Evolutionary conservation across 495 filamentous ascomycete species (phyloP).

Genomic region (Penicillium silybi): DNA sequence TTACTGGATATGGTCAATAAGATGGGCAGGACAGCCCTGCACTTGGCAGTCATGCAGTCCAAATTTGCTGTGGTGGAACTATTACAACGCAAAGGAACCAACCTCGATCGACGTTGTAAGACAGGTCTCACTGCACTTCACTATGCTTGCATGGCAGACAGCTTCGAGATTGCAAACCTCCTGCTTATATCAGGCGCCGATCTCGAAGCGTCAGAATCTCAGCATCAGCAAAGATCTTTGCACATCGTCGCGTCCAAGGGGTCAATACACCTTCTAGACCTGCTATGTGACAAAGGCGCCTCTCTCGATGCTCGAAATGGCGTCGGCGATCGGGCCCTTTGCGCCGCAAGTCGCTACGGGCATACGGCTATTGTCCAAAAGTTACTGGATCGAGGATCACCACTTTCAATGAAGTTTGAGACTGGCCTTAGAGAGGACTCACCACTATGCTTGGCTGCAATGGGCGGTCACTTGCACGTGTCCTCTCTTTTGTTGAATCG

Average conservation of each 20-base stretch:
- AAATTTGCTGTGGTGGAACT: constrained; percentile 40
- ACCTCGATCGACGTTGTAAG: constrained; percentile 27
- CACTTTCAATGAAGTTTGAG: constrained; percentile 25
- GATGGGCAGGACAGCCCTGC: constrained; percentile 37
- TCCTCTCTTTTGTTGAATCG: constrained; percentile 32
- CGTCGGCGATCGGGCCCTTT: constrained; percentile 36
- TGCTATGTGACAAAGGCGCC: constrained; percentile 38
- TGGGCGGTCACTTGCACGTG: constrained; percentile 35
- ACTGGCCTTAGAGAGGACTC: constrained; percentile 35
- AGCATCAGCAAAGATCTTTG: constrained; percentile 31
- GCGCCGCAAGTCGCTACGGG: constrained; percentile 34
- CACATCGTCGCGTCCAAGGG: constrained; percentile 35
- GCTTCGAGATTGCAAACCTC: constrained; percentile 31
- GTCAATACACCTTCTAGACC: constrained; percentile 28
- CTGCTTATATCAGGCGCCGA: constrained; percentile 39
- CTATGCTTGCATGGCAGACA: constrained; percentile 40
- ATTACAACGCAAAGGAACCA: constrained; percentile 27
- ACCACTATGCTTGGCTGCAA: constrained; percentile 39
- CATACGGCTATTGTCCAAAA: constrained; percentile 34
- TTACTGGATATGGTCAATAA: constrained; percentile 24
- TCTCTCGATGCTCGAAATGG: constrained; percentile 37
- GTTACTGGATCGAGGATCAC: constrained; percentile 36
- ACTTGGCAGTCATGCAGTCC: constrained; percentile 38
- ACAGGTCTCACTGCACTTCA: constrained; percentile 37
- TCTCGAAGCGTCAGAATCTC: constrained; percentile 31